phyloP scores from a whole-genome alignment of 305 asterid genomes.

The Solanum hybrid region DNA sequence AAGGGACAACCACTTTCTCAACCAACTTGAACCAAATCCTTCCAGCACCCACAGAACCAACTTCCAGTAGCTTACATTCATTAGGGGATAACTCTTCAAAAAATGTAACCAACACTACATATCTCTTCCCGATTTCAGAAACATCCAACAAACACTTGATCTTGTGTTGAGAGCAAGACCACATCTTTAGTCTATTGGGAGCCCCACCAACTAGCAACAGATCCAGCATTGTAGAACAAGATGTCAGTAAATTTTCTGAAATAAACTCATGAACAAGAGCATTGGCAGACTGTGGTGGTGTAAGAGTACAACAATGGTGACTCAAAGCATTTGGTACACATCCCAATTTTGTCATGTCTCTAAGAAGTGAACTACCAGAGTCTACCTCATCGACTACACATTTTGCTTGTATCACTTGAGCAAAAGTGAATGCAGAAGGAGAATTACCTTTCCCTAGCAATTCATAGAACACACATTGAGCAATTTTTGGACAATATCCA shows the following conservation, averaged over 20 bases:
- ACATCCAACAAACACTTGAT: background rate
- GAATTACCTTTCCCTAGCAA: no score
- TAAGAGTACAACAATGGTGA: background rate
- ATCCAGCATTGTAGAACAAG: background rate
- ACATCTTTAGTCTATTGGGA: no score
- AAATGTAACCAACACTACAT: background rate
- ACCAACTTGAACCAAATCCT: no score
- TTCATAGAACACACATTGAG: no score
- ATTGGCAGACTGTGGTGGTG: background rate
- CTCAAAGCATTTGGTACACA: background rate
- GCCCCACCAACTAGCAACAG: no score
- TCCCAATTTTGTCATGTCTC: constrained; percentile 63
- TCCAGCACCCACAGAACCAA: background rate
- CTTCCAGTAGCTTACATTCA: background rate
- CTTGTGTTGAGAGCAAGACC: no score
- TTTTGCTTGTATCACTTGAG: no score
- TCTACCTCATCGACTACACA: no score
- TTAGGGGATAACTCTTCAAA: background rate
- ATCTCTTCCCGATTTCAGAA: background rate
- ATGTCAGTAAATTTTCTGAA: background rate
- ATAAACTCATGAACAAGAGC: background rate
- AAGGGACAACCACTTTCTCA: no score
- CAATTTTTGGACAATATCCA: no score
- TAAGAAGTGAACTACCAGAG: no score
- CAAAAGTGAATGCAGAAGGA: no score